Conservation (phyloP, 1,284 basidiomycete genomes). For the Cutaneotrichosporon sp. region DNA sequence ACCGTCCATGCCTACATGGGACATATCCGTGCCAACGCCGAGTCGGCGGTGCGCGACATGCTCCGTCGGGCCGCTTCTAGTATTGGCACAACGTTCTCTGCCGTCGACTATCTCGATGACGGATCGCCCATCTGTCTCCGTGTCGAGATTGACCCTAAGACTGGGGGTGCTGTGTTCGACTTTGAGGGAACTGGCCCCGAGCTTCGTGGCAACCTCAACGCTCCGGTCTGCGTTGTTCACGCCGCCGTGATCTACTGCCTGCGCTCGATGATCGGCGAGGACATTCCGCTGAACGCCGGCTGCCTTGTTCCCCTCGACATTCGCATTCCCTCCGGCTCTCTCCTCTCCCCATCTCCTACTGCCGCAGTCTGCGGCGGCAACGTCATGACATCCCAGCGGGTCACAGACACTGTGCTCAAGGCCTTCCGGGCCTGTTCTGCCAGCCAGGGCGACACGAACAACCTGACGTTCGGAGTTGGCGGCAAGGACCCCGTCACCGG, state of each 20-base stretch:
- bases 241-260: conserved; percentile 84
- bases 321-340: conserved; percentile 70
- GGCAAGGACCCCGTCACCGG: conserved; percentile 7
- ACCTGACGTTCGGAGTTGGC: conserved; percentile 41
- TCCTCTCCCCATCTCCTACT: conserved; percentile 74
- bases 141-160: conserved; percentile 70
- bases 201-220: conserved; percentile 83
- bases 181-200: conserved; percentile 84
- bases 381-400: conserved; percentile 71
- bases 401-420: conserved; percentile 89
- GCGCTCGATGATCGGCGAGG: conserved; percentile 46
- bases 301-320: conserved; percentile 65
- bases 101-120: conserved; percentile 57
- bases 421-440: conserved; percentile 91
- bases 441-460: conserved; percentile 73
- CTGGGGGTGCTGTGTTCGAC: conserved; percentile 80
- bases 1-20: conserved; percentile 92
- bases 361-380: conserved; percentile 86
- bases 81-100: conserved; percentile 54
- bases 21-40: conserved; percentile 75
- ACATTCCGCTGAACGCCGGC: conserved; percentile 91
- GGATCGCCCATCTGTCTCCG: conserved; percentile 77
- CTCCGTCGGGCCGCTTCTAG: conserved; percentile 57
- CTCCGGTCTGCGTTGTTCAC: conserved; percentile 82
- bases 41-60: conserved; percentile 75